Percentiles rank a stretch among this genome's conserved stretches.
phyloP scores from a whole-genome alignment of 2,329 filamentous ascomycete genomes.

The Thelonectria rubi region DNA sequence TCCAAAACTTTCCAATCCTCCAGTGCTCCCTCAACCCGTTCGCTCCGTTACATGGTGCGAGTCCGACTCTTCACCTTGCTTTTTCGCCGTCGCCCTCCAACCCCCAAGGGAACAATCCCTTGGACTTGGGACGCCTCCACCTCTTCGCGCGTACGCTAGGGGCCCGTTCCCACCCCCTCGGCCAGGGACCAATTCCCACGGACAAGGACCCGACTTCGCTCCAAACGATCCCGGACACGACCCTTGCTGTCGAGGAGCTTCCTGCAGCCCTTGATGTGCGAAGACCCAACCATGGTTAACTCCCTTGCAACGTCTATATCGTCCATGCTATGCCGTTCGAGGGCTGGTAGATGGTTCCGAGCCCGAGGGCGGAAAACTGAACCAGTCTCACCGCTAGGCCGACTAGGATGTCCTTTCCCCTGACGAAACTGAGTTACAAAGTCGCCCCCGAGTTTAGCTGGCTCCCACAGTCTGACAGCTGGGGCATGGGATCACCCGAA shows the following conservation, averaged over 20 bases:
- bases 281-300: constrained; percentile 21
- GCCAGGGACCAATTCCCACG: constrained; percentile 30
- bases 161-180: constrained; percentile 31
- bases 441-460: constrained; percentile 24
- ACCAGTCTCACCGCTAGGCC: constrained; percentile 29
- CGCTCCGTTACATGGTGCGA: constrained; percentile 8
- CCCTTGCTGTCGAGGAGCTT: constrained; percentile 32
- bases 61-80: constrained; percentile 16
- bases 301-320: constrained; percentile 29
- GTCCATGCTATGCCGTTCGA: constrained; percentile 30
- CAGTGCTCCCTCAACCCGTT: constrained; percentile 1
- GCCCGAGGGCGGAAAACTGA: constrained; percentile 23
- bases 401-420: constrained; percentile 5
- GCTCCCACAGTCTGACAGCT: constrained; percentile 5
- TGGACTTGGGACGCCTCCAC: constrained; percentile 17
- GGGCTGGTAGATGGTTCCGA: constrained; percentile 23
- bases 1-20: not conserved
- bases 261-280: constrained; percentile 21
- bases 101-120: constrained; percentile 14
- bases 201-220: constrained; percentile 17
- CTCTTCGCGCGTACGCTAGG: constrained; percentile 31
- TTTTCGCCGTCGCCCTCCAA: constrained; percentile 16
- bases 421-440: constrained; percentile 19
- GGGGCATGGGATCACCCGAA: constrained; percentile 5
- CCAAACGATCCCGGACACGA: constrained; percentile 25